Base-by-base conservation (phyloP, 345 rosid genomes). In the Combretum micranthum region DNA sequence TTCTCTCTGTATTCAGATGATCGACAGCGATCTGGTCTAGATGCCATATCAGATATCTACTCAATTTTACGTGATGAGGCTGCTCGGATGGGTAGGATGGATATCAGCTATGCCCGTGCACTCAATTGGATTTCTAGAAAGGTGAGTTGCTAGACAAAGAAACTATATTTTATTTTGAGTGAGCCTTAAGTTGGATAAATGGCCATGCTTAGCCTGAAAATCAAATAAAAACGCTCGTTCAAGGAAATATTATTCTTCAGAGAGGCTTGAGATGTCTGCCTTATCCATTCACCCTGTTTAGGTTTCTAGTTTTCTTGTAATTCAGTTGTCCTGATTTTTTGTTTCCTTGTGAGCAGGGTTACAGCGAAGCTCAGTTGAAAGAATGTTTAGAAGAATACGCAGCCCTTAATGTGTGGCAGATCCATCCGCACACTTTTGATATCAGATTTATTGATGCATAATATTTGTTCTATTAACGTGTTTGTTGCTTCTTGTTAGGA, bases 301-400 rank as follows among this genome's bases (percentile, higher is more conserved):
- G 39, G 39, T 32, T 56, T 56, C 19, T 18, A 12, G 49, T 20
- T 3, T 3, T 55, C 49, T 9, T 39, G 42, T 39, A 32, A 20
- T 20, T 43, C 32, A 39, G 2, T 1, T 39, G 49, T 32, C 39
- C 10, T 32, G 39, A 32, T 11, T 5, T 17, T 60, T 66, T 58
- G 52, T 56, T 47, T 47, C 54, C 42, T 61, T 61, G 47, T 59
- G 44, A 67, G 69, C 95, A 93, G 99, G 99, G 99, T 57, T 90
- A 93, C 62, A 93, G 92, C 51, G 99, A 93, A 75, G 95, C 96
- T 22, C 99, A 93, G 78, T 75, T 93, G 76, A 93, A 90, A 63
- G 99, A 93, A 69, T 93, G 99, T 70, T 72, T 87, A 59, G 99
- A 93, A 83, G 97, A 93, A 76, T 90, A 93, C 67, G 96, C 99